phyloP scores from a whole-genome alignment of 345 rosid species.

The Eutrema japonicum region DNA sequence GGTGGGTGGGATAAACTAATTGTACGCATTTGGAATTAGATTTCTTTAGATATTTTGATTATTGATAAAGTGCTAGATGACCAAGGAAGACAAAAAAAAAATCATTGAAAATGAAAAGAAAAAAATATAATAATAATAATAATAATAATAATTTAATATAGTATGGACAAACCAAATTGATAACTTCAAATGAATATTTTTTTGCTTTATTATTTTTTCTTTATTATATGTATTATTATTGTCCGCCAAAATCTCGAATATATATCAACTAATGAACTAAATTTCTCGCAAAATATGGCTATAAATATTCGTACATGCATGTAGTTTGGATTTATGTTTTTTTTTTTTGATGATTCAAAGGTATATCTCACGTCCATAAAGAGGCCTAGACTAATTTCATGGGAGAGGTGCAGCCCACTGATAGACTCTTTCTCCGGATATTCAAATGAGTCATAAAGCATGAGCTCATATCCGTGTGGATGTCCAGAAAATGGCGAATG shows the following conservation, averaged over 20 bases:
- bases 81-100: neutral
- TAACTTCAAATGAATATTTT: constrained; percentile 15
- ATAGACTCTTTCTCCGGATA: too few species aligned
- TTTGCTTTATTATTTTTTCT: too few species aligned
- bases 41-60: neutral
- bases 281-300: neutral
- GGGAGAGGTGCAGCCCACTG: too few species aligned
- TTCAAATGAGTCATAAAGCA: too few species aligned
- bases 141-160: neutral
- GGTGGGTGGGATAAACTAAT: constrained; percentile 9
- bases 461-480: too few species aligned
- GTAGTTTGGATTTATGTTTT: neutral
- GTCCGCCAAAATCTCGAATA: neutral
- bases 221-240: neutral
- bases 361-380: too few species aligned
- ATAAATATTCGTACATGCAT: neutral
- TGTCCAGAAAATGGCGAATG: too few species aligned
- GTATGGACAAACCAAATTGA: constrained; percentile 25
- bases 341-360: too few species aligned
- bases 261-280: neutral
- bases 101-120: too few species aligned
- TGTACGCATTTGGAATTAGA: neutral
- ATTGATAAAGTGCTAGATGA: neutral
- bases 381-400: too few species aligned
- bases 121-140: neutral